Evolutionary conservation across 768 basidiomycete genomes (phyloP).

Genomic region (Melanogaster broomeanus): DNA sequence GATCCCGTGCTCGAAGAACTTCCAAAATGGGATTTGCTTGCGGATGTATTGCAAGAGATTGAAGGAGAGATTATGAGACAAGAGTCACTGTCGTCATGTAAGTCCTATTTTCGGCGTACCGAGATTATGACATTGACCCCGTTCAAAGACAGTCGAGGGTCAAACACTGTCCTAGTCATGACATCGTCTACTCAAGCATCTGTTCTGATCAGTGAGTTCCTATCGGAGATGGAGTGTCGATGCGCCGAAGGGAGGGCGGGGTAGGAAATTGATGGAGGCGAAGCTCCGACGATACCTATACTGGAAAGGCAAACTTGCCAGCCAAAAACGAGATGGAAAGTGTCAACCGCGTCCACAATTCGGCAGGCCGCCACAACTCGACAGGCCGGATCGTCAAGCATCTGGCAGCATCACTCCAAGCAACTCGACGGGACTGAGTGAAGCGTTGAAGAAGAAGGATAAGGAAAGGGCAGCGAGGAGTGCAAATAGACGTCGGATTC

Average conservation of each 20-base stretch:
- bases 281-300: conserved; percentile 73
- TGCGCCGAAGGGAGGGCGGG: conserved; percentile 61
- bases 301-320: conserved; percentile 66
- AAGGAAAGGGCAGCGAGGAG: conserved; percentile 56
- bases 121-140: not conserved
- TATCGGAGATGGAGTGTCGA: conserved; percentile 61
- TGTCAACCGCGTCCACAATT: not conserved
- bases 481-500: conserved; percentile 68
- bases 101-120: not conserved
- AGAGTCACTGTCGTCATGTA: conserved; percentile 40
- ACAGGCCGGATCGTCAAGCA: conserved; percentile 13
- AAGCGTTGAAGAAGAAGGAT: conserved; percentile 79
- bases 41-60: conserved; percentile 86
- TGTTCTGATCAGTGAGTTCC: conserved; percentile 74
- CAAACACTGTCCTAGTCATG: conserved; percentile 87
- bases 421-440: conserved; percentile 50
- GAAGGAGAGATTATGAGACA: conserved; percentile 80
- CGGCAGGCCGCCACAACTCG: not conserved
- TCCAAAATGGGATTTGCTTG: conserved; percentile 89
- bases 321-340: conserved; percentile 25
- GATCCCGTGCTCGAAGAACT: conserved; percentile 90
- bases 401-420: conserved; percentile 23
- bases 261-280: conserved; percentile 75
- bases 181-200: conserved; percentile 77
- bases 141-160: conserved; percentile 46